phyloP scores from a whole-genome alignment of 179 eudicot genomes.

The Beta macrorhiza region DNA sequence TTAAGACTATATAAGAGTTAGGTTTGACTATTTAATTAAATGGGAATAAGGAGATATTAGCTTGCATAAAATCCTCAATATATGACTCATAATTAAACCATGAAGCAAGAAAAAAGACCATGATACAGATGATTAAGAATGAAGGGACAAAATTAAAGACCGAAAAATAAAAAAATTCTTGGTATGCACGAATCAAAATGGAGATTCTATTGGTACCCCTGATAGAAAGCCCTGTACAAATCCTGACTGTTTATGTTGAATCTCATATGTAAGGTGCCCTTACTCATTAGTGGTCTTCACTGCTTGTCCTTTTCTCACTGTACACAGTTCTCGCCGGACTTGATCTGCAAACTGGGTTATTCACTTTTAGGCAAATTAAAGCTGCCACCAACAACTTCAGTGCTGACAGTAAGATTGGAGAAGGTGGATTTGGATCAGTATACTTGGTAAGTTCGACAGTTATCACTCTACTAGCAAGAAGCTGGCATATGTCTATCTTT shows the following conservation, averaged over 20 bases:
- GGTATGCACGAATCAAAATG: neutral
- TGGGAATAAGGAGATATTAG: neutral
- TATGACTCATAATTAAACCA: neutral
- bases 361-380: conserved; percentile 61
- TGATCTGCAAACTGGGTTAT: conserved; percentile 53
- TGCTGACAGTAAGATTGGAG: conserved; percentile 59
- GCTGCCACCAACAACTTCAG: conserved; percentile 70
- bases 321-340: conserved; percentile 43
- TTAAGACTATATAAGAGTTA: neutral
- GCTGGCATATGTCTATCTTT: neutral
- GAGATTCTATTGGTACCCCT: neutral
- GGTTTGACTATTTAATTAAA: neutral
- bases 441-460: conserved; percentile 51
- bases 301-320: conserved; percentile 8
- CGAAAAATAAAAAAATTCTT: neutral
- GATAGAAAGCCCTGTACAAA: neutral
- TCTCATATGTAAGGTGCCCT: neutral
- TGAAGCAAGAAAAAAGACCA: neutral
- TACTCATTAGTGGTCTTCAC: neutral
- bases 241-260: neutral
- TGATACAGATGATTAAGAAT: neutral
- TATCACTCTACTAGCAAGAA: neutral
- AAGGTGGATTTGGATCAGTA: conserved; percentile 82
- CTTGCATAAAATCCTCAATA: neutral
- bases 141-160: neutral